Conservation (phyloP, 371 early-diverging fungal genomes). For the Batkoa obscura region DNA sequence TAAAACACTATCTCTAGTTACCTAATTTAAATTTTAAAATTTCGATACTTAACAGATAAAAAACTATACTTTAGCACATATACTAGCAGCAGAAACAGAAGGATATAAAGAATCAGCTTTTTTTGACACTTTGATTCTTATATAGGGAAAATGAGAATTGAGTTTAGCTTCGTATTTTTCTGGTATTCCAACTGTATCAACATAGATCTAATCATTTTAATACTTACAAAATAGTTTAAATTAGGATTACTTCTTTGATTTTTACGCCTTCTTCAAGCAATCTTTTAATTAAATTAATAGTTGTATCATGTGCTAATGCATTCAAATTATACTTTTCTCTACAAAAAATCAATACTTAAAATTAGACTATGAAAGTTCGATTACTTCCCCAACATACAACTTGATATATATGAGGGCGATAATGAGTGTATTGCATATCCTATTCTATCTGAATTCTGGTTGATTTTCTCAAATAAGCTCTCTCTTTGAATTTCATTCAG, state of each 20-base stretch:
- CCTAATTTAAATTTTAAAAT: constrained; percentile 13
- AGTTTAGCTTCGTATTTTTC: constrained; percentile 66
- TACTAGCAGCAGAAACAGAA: constrained; percentile 96
- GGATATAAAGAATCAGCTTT: constrained; percentile 96
- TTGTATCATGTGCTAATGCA: constrained; percentile 83
- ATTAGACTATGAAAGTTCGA: neutral
- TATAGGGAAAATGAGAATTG: constrained; percentile 41
- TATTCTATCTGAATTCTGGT: constrained; percentile 34
- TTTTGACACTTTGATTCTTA: constrained; percentile 68
- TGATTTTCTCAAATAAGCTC: constrained; percentile 39
- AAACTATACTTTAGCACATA: constrained; percentile 75
- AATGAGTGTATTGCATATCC: constrained; percentile 71
- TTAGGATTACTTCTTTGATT: constrained; percentile 36
- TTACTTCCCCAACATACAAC: constrained; percentile 58
- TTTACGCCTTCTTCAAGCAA: constrained; percentile 41
- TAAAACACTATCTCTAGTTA: constrained; percentile 77
- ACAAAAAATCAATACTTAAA: constrained; percentile 7
- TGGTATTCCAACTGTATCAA: constrained; percentile 97
- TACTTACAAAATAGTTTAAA: constrained; percentile 1
- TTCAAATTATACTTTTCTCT: constrained; percentile 77
- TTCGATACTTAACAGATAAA: neutral
- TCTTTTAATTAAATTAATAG: constrained; percentile 56
- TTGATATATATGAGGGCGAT: constrained; percentile 77
- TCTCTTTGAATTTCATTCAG: constrained; percentile 55
- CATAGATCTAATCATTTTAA: constrained; percentile 39